A percentile compares a stretch with the other conserved stretches of the same genome.
phyloP scores from a whole-genome alignment of 2,329 filamentous ascomycete genomes.

The Aspergillus udagawae region DNA sequence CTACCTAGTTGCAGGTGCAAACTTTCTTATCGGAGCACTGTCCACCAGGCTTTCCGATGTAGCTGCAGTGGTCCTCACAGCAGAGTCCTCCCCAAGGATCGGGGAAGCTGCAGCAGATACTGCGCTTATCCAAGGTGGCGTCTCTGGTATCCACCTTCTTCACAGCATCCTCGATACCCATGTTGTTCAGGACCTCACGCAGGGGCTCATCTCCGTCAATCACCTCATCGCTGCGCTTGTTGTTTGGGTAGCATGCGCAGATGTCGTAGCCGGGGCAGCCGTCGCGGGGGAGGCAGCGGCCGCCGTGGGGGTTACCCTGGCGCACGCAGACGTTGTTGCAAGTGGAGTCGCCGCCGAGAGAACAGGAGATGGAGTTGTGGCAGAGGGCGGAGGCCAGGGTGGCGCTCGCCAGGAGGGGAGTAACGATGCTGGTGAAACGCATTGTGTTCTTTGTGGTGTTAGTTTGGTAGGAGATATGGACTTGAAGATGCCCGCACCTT shows the following conservation, averaged over 20 bases:
- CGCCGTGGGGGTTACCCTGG: constrained; percentile 1
- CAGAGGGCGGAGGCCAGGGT: background rate
- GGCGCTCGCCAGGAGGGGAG: background rate
- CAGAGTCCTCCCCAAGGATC: background rate
- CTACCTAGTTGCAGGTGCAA: background rate
- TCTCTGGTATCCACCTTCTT: background rate
- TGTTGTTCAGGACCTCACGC: background rate
- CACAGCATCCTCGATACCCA: background rate
- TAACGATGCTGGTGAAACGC: too few relatives aligned
- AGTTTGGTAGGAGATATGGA: too few relatives aligned
- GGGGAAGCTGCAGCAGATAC: constrained; percentile 1
- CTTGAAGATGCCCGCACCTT: too few relatives aligned
- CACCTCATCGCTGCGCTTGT: constrained; percentile 1
- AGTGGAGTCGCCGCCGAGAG: background rate
- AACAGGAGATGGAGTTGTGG: constrained; percentile 1
- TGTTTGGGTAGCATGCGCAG: constrained; percentile 3
- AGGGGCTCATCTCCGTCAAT: constrained; percentile 1
- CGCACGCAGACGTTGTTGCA: constrained; percentile 3
- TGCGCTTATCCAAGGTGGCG: background rate
- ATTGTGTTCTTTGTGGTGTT: too few relatives aligned
- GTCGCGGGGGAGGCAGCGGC: constrained; percentile 3
- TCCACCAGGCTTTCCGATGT: constrained; percentile 2
- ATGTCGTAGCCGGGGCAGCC: constrained; percentile 3
- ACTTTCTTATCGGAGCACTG: constrained; percentile 1
- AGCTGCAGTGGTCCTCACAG: constrained; percentile 1